Evolutionary conservation across 371 early-diverging fungal species (phyloP).

Genomic region (Syncephalis plumigaleata): DNA sequence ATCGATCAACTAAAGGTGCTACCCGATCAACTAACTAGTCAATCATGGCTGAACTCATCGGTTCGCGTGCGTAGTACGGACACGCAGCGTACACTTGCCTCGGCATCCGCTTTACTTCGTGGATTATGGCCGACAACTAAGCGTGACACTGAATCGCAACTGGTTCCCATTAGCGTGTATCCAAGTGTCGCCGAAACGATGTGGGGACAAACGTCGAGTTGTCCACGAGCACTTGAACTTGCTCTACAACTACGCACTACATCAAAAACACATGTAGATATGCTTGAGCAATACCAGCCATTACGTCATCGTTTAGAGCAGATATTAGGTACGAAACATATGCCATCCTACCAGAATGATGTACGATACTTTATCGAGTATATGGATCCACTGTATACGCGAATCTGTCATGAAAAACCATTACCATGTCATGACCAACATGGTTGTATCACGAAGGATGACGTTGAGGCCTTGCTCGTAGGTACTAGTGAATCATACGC

Average conservation of each 20-base stretch:
- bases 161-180: slow-evolving; percentile 20
- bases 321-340: slow-evolving; percentile 10
- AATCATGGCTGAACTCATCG: slow-evolving; percentile 4
- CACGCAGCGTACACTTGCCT: slow-evolving; percentile 30
- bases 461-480: slow-evolving; percentile 10
- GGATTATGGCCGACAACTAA: slow-evolving; percentile 22
- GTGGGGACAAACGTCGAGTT: slow-evolving; percentile 15
- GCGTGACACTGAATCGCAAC: slow-evolving; percentile 4
- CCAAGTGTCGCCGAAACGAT: slow-evolving; percentile 27
- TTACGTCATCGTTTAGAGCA: slow-evolving; percentile 5
- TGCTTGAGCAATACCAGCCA: background rate
- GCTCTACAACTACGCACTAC: background rate
- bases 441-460: slow-evolving; percentile 17
- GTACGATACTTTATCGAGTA: slow-evolving; percentile 13
- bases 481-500: no score
- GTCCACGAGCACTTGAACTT: background rate
- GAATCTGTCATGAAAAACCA: slow-evolving; percentile 22
- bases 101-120: slow-evolving; percentile 24
- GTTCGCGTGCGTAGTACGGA: slow-evolving; percentile 11
- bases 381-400: slow-evolving; percentile 26
- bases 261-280: background rate
- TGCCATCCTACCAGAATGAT: slow-evolving; percentile 2
- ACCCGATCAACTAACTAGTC: slow-evolving; percentile 3
- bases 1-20: slow-evolving; percentile 24
- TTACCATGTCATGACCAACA: slow-evolving; percentile 17